Evolutionary conservation across 306 rosid genomes (phyloP), one percentile per base, ranked within the genome.

Genomic region (Neltuma alba): DNA sequence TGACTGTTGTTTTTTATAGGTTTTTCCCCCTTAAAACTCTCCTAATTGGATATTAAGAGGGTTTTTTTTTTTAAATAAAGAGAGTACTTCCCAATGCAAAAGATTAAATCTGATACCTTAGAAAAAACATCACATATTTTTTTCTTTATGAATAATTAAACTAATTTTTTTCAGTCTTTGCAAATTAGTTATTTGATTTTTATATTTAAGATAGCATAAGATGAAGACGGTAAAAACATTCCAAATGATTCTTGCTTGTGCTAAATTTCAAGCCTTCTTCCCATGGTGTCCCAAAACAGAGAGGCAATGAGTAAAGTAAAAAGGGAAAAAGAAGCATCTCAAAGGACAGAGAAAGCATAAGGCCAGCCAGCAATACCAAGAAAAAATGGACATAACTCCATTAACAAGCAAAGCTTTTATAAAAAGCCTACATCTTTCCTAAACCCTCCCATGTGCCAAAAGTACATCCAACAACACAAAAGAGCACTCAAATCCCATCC

Each of bases 371-470:
- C 28, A 54, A 21, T 47, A 66, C 60, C 54, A n/a, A n/a, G n/a
- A 50, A 50, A 25, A 87, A 89, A 90, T 76, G 76, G 89, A 77
- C 94, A 89, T 86, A 86, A 76, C 89, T 91, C 86, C 58, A 84
- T 72, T 25, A 82, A 61, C 92, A 92, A 94, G 98, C 87, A 92
- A 91, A 16, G 70, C 89, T 86, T 88, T 90, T 68, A 52, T 75
- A n/a, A 47, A 81, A 86, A 79, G 85, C 88, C 84, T 87, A n/a
- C n/a, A 87, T 87, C 91, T 65, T 6, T 45, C 83, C 75, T 62
- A 83, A 74, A 87, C 80, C 89, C n/a, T n/a, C 78, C 91, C 98
- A 94, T 89, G 96, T 92, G 98, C 96, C 21, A 77, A 90, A 92
- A 90, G 92, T 73, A 65, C 67, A 62, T 45, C 60, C 80, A 85